Conservation (phyloP, 768 basidiomycete species). For the Leucocoprinus leucothites region DNA sequence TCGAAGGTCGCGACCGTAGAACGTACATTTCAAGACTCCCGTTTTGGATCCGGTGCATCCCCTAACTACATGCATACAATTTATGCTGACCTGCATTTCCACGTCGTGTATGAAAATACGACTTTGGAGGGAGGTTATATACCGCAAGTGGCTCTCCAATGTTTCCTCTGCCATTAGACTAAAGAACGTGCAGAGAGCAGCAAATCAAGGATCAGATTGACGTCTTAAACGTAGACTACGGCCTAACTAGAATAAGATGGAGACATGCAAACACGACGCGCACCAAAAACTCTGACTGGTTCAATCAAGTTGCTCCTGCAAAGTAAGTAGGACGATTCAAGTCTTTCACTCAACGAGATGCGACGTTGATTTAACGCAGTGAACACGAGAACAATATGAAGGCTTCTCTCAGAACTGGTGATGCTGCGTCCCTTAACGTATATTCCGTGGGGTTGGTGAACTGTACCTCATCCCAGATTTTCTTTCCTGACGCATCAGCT, state of each 20-base stretch:
- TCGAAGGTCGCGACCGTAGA: background rate
- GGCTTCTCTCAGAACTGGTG: constrained; percentile 14
- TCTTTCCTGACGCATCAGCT: background rate
- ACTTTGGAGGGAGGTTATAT: constrained; percentile 37
- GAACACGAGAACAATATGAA: constrained; percentile 17
- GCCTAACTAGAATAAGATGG: constrained; percentile 14
- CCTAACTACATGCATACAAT: background rate
- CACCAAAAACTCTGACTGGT: constrained; percentile 14
- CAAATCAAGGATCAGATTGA: constrained; percentile 14
- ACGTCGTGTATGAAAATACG: constrained; percentile 30
- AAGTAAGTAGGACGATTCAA: constrained; percentile 3
- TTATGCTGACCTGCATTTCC: constrained; percentile 34
- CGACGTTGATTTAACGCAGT: background rate
- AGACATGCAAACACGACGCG: constrained; percentile 11
- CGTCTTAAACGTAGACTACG: constrained; percentile 14
- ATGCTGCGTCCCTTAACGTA: constrained; percentile 16
- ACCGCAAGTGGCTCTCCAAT: constrained; percentile 27
- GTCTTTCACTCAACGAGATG: background rate
- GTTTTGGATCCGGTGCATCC: background rate
- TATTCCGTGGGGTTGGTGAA: constrained; percentile 19
- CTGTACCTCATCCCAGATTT: background rate
- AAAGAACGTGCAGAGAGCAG: constrained; percentile 8
- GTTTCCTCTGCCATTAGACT: background rate
- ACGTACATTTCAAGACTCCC: background rate
- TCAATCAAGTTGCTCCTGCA: constrained; percentile 13